A percentile compares a stretch with the other conserved stretches of the same genome.
These are phyloP conservation scores for Fomitopsis pulvina DNA, from an alignment of 768 basidiomycete genomes.

Conservation along the genomic window DNA sequence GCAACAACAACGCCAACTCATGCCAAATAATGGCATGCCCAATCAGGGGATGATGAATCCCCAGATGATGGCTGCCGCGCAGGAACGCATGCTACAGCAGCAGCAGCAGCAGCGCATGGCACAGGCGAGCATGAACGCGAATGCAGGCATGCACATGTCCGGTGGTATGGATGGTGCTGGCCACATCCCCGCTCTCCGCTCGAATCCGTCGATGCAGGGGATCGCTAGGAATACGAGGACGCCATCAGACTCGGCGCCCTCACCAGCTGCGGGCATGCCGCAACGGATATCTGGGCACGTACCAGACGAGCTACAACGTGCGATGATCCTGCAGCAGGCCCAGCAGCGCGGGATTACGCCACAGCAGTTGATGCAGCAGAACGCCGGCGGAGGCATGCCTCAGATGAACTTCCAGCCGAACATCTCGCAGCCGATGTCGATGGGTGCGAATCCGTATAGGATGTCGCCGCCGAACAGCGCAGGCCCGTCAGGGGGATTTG, in stretches of 20 bases:
- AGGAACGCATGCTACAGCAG: conserved; percentile 21
- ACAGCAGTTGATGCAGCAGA: conserved; percentile 27
- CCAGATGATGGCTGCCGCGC: conserved; percentile 31
- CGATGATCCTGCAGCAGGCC: conserved; percentile 28
- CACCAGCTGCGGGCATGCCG: conserved; percentile 32
- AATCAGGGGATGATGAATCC: conserved; percentile 11
- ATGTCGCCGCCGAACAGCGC: conserved; percentile 17
- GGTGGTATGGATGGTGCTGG: conserved; percentile 24
- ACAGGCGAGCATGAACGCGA: conserved; percentile 32
- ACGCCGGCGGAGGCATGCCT: conserved; percentile 27
- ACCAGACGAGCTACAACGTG: conserved; percentile 30
- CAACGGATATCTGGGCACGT: conserved; percentile 40
- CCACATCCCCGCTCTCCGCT: conserved; percentile 44
- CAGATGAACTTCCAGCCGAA: conserved; percentile 25
- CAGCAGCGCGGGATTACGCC: conserved; percentile 28
- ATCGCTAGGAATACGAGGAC: conserved; percentile 72
- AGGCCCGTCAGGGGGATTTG: conserved; percentile 3
- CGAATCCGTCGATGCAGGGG: conserved; percentile 59
- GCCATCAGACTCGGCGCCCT: conserved; percentile 56
- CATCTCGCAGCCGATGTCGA: conserved; percentile 22
- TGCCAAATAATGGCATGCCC: conserved; percentile 11
- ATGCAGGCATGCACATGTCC: conserved; percentile 31
- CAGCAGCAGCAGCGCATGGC: conserved; percentile 38
- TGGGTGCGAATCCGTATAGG: conserved; percentile 9
- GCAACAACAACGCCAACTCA: conserved; percentile 25